A percentile compares a stretch with the other conserved stretches of the same genome.
phyloP scores from a whole-genome alignment of 2,329 filamentous ascomycete species.

The Microascus cirrosus region DNA sequence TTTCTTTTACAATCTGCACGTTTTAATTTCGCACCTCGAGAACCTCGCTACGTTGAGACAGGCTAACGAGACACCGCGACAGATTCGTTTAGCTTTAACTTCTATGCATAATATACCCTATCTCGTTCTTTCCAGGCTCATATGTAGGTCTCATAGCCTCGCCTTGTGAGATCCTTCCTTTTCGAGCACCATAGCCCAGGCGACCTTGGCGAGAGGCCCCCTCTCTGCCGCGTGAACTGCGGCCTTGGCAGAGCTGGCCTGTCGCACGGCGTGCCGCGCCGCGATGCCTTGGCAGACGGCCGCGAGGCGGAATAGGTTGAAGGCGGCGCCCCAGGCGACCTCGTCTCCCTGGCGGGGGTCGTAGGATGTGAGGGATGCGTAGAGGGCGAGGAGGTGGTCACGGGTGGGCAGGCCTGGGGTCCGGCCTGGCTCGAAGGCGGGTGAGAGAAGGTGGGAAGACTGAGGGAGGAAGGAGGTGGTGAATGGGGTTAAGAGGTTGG shows the following conservation, averaged over 20 bases:
- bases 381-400: slow-evolving; percentile 28
- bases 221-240: slow-evolving; percentile 59
- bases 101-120: not conserved
- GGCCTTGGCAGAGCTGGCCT: slow-evolving; percentile 83
- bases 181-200: slow-evolving; percentile 58
- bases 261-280: slow-evolving; percentile 69
- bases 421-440: slow-evolving; percentile 48
- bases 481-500: slow-evolving; percentile 53
- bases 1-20: not conserved
- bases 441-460: slow-evolving; percentile 12
- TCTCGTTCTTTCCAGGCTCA: not conserved
- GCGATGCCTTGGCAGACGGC: slow-evolving; percentile 80
- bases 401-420: slow-evolving; percentile 51
- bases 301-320: slow-evolving; percentile 48
- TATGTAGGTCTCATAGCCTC: not conserved
- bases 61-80: not conserved
- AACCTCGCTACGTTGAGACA: not conserved
- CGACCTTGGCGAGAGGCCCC: slow-evolving; percentile 62
- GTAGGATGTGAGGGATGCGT: slow-evolving; percentile 33
- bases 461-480: slow-evolving; percentile 19
- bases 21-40: not conserved
- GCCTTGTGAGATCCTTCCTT: slow-evolving; percentile 1
- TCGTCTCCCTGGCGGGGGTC: slow-evolving; percentile 44
- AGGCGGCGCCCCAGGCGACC: slow-evolving; percentile 50
- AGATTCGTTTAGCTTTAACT: not conserved